Evolutionary conservation across 2,329 filamentous ascomycete genomes (phyloP).

Genomic region (Sclerotinia trifoliorum): DNA sequence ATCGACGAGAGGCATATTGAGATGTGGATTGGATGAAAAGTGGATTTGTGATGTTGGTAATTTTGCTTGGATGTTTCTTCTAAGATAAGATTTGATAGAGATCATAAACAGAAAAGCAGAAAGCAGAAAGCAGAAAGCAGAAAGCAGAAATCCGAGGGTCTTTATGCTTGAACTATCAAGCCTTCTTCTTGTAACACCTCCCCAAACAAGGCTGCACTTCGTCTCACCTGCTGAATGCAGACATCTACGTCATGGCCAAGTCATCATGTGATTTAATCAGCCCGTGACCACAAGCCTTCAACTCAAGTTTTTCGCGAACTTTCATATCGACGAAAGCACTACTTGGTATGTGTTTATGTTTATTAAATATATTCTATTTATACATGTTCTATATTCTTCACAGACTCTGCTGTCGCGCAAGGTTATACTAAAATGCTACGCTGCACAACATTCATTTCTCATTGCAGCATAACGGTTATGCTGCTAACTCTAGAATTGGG

Average conservation of each 20-base stretch:
- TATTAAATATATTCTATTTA: not conserved
- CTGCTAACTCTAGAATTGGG: not conserved
- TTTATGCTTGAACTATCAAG: constrained; percentile 12
- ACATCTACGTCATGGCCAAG: constrained; percentile 9
- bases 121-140: too few relatives aligned
- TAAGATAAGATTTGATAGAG: constrained; percentile 11
- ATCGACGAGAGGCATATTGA: constrained; percentile 64
- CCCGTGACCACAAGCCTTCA: not conserved
- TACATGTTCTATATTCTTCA: not conserved
- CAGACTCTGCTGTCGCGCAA: not conserved
- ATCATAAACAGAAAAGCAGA: not conserved
- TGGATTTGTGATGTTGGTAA: not conserved
- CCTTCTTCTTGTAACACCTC: not conserved
- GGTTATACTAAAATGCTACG: not conserved
- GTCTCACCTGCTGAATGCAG: constrained; percentile 15
- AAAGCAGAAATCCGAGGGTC: not conserved
- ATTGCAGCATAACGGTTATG: not conserved
- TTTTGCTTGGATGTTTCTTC: not conserved
- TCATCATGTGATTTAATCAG: not conserved
- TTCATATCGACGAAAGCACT: not conserved
- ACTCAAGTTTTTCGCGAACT: not conserved
- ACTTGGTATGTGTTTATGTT: not conserved
- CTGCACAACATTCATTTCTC: not conserved
- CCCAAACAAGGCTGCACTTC: constrained; percentile 4
- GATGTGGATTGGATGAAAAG: constrained; percentile 25